Base-by-base conservation (phyloP, 202 grass and related monocot genomes). In the Eragrostis tef region DNA sequence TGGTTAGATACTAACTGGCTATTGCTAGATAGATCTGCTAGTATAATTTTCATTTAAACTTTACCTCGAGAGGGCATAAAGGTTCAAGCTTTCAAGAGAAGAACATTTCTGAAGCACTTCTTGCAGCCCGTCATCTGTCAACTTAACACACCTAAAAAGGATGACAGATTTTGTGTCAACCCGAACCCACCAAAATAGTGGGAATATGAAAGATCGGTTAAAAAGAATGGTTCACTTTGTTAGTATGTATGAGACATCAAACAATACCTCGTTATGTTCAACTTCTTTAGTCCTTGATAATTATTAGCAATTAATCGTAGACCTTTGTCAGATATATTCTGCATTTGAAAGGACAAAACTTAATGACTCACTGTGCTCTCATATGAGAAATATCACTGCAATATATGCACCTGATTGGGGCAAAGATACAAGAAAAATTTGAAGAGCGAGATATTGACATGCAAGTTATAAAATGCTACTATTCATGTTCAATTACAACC, bases 51-150 rank as follows among this genome's bases (percentile, higher is more conserved):
- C 50, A 64, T 80, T 88, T 29, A 10, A 67, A 73, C 44, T 59
- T 67, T 81, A 93, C 95, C 90, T 94, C 19, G 95, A 94, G 82
- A 94, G 87, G 36, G 95, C 95, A 85, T 94, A 98, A 64, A 98
- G 83, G 66, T 98, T 98, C 83, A 98, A 89, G 64, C 81, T 89
- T 90, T 89, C 88, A 89, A 98, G 92, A 29, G 64, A 84, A 82
- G 82, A 90, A 80, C 92, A 98, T 90, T 93, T 94, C 79, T 73
- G 75, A 79, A 98, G 84, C 12, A 94, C 78, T 64, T 93, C 73
- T 51, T 89, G 77, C 54, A 98, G 79, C 34, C 90, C 90, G 86
- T 60, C 63, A 73, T 98, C 95, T 67, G 92, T 98, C 78, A 98
- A 90, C 79, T 94, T 98, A 81, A 91, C 81, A 63, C 92, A 98